Evolutionary conservation across 495 filamentous ascomycete genomes (phyloP).

Genomic region (Xanthoparmelia taractica): DNA sequence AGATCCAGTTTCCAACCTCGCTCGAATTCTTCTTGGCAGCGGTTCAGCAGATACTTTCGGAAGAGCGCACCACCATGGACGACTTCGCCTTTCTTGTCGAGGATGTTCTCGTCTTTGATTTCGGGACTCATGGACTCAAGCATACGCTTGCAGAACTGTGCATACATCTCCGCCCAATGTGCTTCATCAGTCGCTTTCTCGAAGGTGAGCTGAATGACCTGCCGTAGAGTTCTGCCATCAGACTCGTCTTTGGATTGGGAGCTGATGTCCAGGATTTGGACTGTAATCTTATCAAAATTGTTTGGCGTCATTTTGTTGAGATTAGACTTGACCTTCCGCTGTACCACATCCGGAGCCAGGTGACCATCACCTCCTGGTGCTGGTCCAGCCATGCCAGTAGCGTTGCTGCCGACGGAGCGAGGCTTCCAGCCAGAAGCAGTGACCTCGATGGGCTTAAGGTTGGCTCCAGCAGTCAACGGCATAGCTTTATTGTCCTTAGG

Average conservation of each 20-base stretch:
- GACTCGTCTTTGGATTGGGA: constrained; percentile 90
- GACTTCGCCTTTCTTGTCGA: constrained; percentile 74
- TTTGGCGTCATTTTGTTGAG: constrained; percentile 99
- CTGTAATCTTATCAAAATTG: constrained; percentile 93
- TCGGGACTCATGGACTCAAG: constrained; percentile 89
- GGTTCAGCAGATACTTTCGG: constrained; percentile 96
- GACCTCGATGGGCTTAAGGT: constrained; percentile 68
- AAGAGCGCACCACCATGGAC: constrained; percentile 90
- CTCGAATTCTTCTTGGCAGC: constrained; percentile 98
- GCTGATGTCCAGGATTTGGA: constrained; percentile 87
- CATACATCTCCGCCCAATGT: constrained; percentile 98
- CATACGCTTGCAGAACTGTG: constrained; percentile 98
- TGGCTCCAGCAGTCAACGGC: constrained; percentile 74
- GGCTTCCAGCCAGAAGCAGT: constrained; percentile 83
- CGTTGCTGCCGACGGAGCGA: constrained; percentile 51
- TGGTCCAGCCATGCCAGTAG: constrained; percentile 41
- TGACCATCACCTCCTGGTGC: constrained; percentile 50
- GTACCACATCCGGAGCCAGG: constrained; percentile 85
- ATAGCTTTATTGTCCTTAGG: constrained; percentile 62
- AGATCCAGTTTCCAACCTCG: constrained; percentile 93
- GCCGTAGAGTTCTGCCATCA: constrained; percentile 88
- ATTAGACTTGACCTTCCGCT: constrained; percentile 96
- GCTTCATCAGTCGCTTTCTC: constrained; percentile 98
- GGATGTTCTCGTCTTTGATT: constrained; percentile 89
- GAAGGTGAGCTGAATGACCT: constrained; percentile 97